Evolutionary conservation across 2,329 filamentous ascomycete genomes (phyloP).

Genomic region (Claviceps sp.): DNA sequence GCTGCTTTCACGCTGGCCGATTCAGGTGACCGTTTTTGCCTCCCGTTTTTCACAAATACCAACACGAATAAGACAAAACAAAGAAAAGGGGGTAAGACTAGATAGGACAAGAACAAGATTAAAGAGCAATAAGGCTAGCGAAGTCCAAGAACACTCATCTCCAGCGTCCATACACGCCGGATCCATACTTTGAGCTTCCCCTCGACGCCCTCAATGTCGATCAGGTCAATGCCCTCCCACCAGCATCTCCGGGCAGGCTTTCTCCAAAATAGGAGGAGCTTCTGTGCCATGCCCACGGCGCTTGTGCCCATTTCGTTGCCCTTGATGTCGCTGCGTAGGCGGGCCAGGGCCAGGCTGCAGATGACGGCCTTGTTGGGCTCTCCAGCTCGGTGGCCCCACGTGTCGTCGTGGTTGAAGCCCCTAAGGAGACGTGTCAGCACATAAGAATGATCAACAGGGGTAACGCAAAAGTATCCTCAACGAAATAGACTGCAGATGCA

Average conservation of each 20-base stretch:
- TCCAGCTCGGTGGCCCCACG: slow-evolving; percentile 91
- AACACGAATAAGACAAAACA: neutral
- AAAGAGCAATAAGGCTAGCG: slow-evolving; percentile 32
- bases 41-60: neutral
- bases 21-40: neutral
- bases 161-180: slow-evolving; percentile 90
- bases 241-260: slow-evolving; percentile 94
- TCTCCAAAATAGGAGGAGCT: slow-evolving; percentile 92
- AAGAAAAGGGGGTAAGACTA: neutral
- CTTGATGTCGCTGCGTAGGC: slow-evolving; percentile 82
- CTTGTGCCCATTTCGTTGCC: slow-evolving; percentile 62
- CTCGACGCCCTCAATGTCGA: slow-evolving; percentile 78
- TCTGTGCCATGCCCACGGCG: slow-evolving; percentile 95
- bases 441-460: neutral
- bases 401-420: slow-evolving; percentile 91
- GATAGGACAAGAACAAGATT: neutral
- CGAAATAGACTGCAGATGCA: no score
- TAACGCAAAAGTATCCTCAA: no score
- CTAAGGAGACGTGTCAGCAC: slow-evolving; percentile 29
- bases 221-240: slow-evolving; percentile 95
- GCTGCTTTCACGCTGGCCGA: neutral
- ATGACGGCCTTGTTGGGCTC: slow-evolving; percentile 98
- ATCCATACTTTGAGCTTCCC: slow-evolving; percentile 97
- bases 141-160: slow-evolving; percentile 90
- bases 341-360: slow-evolving; percentile 86